Base-by-base conservation (phyloP, 1,139 yeast species). In the Fermentozyma sake region DNA sequence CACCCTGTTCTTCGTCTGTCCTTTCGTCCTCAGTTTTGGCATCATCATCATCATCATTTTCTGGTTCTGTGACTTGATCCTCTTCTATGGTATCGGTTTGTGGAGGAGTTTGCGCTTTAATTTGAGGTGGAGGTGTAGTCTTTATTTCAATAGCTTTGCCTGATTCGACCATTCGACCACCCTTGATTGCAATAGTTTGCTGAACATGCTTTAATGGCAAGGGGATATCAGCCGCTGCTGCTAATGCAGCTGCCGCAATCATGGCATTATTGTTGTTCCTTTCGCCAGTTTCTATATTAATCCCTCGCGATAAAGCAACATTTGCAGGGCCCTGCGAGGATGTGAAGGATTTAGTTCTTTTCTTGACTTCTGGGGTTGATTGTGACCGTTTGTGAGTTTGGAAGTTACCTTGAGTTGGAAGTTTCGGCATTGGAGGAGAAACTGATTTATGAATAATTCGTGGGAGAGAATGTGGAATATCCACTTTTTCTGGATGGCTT, bases 221-320 rank as follows among this genome's bases (percentile, higher is more conserved):
- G 1, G 84, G 84, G 5, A 72, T 67, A 26, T 76, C 82, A 5
- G 83, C 83, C 1, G 84, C 85, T 0, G 79, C 83, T 1, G 84
- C 83, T 28, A 77, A 58, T 0, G 84, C 84, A 7, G 83, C 84
- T 2, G 84, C 84, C 0, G 84, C 85, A 14, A 77, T 76, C 34
- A 67, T 64, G 1, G 80, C 82, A 43, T 75, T 76, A 34, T 59
- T 55, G 18, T 46, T 57, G 32, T 55, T 59, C 27, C 68, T 34
- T 35, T 56, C 58, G 2, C 66, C 63, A 5, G 58, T 52, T 24
- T 55, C 61, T 22, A 53, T 44, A 38, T 60, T 61, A 15, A 60
- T 61, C 0, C 71, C 72, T 19, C 68, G 43, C 0, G 73, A 66
- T 11, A 71, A 42, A 0, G 70, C 66, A 9, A 73, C 72, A 12